A percentile compares a stretch with the other conserved stretches of the same genome.
Conservation (phyloP, 2,329 filamentous ascomycete species). For the Ophiostoma piceae region DNA sequence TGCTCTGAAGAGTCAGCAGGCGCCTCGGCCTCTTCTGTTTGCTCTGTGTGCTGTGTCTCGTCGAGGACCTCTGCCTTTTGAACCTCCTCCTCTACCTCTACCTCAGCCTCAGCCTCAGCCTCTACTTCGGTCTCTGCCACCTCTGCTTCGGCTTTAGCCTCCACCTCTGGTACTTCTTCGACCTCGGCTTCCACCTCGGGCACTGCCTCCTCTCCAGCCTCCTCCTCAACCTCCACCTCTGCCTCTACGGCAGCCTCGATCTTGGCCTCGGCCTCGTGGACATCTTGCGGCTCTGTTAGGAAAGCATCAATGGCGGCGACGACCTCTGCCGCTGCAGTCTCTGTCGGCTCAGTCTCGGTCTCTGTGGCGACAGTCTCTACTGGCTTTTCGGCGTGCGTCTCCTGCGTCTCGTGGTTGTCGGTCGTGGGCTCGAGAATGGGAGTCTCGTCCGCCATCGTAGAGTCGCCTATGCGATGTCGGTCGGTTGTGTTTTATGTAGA, state of each 20-base stretch:
- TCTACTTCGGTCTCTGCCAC: not conserved
- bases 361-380: not conserved
- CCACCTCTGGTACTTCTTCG: not conserved
- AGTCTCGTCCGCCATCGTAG: conserved; percentile 30
- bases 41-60: not conserved
- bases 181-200: not conserved
- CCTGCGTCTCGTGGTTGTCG: conserved; percentile 32
- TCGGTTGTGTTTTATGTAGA: no score
- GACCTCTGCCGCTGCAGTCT: not conserved
- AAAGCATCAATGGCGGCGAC: not conserved
- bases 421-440: conserved; percentile 46
- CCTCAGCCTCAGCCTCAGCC: not conserved
- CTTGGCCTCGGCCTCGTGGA: not conserved
- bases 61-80: not conserved
- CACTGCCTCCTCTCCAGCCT: not conserved
- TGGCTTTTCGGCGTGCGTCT: not conserved
- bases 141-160: no score
- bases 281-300: not conserved
- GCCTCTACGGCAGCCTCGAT: not conserved
- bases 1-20: not conserved
- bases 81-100: not conserved
- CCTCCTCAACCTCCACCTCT: not conserved
- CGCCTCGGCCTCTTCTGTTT: not conserved
- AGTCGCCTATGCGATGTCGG: not conserved
- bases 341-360: not conserved